These are phyloP conservation scores for Penicillium argentinense DNA, from an alignment of 495 filamentous ascomycete genomes.

Conservation along the genomic window DNA sequence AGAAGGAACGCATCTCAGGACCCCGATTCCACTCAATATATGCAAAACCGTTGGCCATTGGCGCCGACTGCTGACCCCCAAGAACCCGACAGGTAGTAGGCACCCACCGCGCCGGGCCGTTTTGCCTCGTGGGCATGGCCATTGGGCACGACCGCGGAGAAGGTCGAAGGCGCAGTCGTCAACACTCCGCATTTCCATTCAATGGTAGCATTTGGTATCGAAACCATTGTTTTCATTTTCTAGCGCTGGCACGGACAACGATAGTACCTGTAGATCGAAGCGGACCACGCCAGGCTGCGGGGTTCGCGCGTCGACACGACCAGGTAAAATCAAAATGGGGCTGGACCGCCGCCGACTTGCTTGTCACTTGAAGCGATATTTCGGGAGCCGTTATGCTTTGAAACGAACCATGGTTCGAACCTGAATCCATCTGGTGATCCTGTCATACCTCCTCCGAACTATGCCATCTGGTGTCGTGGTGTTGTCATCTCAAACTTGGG, in stretches of 20 bases:
- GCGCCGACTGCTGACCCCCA: background rate
- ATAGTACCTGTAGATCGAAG: conserved; percentile 15
- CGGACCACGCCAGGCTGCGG: conserved; percentile 4
- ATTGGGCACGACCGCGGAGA: background rate
- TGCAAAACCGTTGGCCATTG: conserved; percentile 10
- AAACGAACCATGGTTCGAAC: conserved; percentile 2
- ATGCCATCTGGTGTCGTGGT: too few species aligned
- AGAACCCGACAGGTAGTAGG: conserved; percentile 4
- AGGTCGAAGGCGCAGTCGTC: too few species aligned
- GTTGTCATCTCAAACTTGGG: too few species aligned
- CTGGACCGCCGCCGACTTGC: background rate
- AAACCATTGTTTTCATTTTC: background rate
- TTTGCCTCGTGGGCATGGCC: conserved; percentile 3
- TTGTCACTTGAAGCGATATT: background rate
- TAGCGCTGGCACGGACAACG: conserved; percentile 4
- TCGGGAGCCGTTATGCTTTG: background rate
- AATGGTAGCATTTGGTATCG: too few species aligned
- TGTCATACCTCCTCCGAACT: too few species aligned
- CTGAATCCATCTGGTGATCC: background rate
- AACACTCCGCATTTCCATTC: too few species aligned
- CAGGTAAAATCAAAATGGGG: conserved; percentile 5
- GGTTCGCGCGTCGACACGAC: background rate
- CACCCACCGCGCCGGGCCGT: background rate
- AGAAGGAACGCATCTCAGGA: background rate
- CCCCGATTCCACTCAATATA: conserved; percentile 4